Base-by-base conservation (phyloP, 176 grass and related monocot species). In the Bromus sterilis region DNA sequence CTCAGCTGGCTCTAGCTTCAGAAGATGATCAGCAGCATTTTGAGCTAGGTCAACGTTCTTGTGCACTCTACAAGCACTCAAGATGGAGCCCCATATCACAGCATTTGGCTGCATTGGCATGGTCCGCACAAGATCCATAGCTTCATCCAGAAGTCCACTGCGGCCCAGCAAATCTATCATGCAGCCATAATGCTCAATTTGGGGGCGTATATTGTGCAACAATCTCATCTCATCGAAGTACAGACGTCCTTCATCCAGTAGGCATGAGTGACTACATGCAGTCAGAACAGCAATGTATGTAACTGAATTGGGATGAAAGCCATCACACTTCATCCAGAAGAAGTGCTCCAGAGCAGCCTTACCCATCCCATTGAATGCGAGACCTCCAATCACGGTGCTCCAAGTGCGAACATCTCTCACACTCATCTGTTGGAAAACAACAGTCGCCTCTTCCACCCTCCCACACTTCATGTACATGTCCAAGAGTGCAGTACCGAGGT, bases 401-500 rank as follows among this genome's bases (percentile, higher is more conserved):
- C 94, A 91, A 71, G 91, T 86, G 65, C 35, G 79, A 26, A 86
- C 49, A 76, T 97, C 94, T 77, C 43, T 87, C 32, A 82, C 51
- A 11, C 24, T 42, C 87, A 90, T 94, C 39, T 56, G 75, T 21
- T 48, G 51, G 71, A 94, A 94, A 65, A 82, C 77, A 82, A 60
- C 4, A 36, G 59, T 85, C 39, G 89, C 89, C 57, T 91, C 86
- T 40, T 84, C 66, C 31, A 85, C 80, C 78, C 87, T 89, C 66
- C 92, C 89, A 75, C 92, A 94, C 84, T 94, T 94, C 80, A 91
- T 84, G 66, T 91, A 89, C 92, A 94, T 94, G 77, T 94, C 89
- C 83, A 94, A 9, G n/a, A 94, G 78, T 87, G 89, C 73, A 36
- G 92, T 91, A 14, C 77, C 89, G 29, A 94, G 66, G 61, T 87